Percentiles rank a stretch among this genome's conserved stretches.
Conservation (phyloP, 331 rosid genomes). For the Quercus lobata region DNA sequence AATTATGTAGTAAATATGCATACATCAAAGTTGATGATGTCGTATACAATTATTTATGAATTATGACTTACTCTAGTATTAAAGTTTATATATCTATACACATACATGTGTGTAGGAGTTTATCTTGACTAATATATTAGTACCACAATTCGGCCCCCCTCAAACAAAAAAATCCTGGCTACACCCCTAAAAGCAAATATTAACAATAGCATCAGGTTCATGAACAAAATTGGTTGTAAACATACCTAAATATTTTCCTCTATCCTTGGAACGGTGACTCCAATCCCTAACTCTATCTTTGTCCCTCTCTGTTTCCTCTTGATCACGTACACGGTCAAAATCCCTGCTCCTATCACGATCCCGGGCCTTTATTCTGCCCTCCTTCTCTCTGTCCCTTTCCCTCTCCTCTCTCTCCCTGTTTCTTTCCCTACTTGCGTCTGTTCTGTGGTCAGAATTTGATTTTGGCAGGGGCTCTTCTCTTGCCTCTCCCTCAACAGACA, state of each 20-base stretch:
- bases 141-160: too few species aligned
- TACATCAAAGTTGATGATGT: neutral
- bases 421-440: conserved; percentile 48
- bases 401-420: conserved; percentile 47
- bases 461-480: conserved; percentile 47
- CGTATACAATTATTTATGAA: too few species aligned
- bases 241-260: conserved; percentile 74
- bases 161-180: neutral
- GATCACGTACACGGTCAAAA: conserved; percentile 71
- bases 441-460: conserved; percentile 59
- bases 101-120: too few species aligned
- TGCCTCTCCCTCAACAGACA: conserved; percentile 46
- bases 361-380: conserved; percentile 50
- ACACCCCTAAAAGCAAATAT: neutral
- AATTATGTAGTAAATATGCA: too few species aligned
- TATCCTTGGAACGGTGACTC: conserved; percentile 65
- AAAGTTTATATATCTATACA: too few species aligned
- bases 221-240: neutral
- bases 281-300: conserved; percentile 40
- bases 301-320: conserved; percentile 65
- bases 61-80: too few species aligned
- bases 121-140: too few species aligned
- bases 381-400: conserved; percentile 50
- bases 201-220: neutral
- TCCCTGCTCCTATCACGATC: conserved; percentile 85